Percentiles rank a stretch among this genome's conserved stretches.
Conservation (phyloP, 345 rosid species). For the Excoecaria agallocha region DNA sequence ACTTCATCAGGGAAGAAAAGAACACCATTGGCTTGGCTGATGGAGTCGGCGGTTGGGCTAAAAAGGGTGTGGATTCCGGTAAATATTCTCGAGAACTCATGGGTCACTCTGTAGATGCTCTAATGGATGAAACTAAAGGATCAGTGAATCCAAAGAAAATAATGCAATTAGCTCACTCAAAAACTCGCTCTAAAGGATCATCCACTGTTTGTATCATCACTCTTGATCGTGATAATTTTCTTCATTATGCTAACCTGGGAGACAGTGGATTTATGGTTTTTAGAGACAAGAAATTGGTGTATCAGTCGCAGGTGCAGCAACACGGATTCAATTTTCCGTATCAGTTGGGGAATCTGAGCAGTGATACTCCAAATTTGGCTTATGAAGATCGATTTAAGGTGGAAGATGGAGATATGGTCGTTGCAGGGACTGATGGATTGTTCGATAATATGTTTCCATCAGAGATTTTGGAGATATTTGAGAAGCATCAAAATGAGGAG, state of each 20-base stretch:
- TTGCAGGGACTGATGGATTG: constrained; percentile 31
- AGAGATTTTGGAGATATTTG: constrained; percentile 18
- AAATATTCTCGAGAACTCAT: constrained; percentile 21
- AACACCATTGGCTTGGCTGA: constrained; percentile 25
- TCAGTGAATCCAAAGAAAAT: constrained; percentile 1
- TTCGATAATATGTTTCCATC: constrained; percentile 21
- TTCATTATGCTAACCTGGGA: constrained; percentile 22
- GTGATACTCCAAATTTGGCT: constrained; percentile 3
- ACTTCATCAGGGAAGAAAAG: constrained; percentile 10
- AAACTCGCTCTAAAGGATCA: constrained; percentile 15
- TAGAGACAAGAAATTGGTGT: neutral
- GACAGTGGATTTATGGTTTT: constrained; percentile 32
- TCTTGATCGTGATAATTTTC: neutral
- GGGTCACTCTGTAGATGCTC: neutral
- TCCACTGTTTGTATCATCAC: constrained; percentile 25
- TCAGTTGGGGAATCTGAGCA: neutral
- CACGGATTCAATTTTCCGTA: constrained; percentile 18
- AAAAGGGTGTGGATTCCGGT: constrained; percentile 16
- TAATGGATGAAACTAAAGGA: neutral
- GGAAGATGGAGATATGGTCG: constrained; percentile 21
- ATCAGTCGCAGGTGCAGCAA: constrained; percentile 18
- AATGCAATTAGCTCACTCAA: constrained; percentile 11
- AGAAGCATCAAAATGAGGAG: neutral
- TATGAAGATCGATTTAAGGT: neutral
- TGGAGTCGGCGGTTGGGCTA: constrained; percentile 28